A percentile compares a stretch with the other conserved stretches of the same genome.
Evolutionary conservation across 345 rosid genomes (phyloP).

Genomic region (Geranium brycei): DNA sequence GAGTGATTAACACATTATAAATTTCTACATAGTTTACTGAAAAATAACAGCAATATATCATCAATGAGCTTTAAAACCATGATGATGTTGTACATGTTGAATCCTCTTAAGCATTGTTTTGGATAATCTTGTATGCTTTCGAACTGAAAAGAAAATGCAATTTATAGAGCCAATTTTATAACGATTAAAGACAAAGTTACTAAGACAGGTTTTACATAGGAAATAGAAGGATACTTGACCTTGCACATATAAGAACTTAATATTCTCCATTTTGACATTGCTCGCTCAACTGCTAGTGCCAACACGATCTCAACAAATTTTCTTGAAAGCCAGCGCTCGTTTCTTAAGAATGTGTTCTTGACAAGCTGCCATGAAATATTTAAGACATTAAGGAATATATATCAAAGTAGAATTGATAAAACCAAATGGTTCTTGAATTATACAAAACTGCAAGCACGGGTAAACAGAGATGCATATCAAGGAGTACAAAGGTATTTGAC

Average conservation of each 20-base stretch:
- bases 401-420: background rate
- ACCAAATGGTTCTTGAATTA: background rate
- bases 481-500: background rate
- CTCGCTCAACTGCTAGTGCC: conserved; percentile 23
- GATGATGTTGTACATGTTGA: too few species aligned
- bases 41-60: too few species aligned
- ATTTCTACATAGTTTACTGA: too few species aligned
- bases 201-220: background rate
- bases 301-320: conserved; percentile 18
- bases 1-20: too few species aligned
- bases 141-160: too few species aligned
- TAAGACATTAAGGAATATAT: conserved; percentile 1
- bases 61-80: too few species aligned
- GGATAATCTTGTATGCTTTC: background rate
- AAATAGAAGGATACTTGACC: conserved; percentile 5
- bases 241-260: conserved; percentile 18
- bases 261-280: conserved; percentile 22
- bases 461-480: background rate
- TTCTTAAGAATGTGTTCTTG: conserved; percentile 16
- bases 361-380: conserved; percentile 13
- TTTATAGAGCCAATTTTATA: too few species aligned
- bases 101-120: too few species aligned
- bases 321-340: conserved; percentile 15
- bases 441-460: conserved; percentile 1
- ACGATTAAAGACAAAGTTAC: background rate